Evolutionary conservation across 495 filamentous ascomycete genomes (phyloP).

Genomic region (Tuber magnatum): DNA sequence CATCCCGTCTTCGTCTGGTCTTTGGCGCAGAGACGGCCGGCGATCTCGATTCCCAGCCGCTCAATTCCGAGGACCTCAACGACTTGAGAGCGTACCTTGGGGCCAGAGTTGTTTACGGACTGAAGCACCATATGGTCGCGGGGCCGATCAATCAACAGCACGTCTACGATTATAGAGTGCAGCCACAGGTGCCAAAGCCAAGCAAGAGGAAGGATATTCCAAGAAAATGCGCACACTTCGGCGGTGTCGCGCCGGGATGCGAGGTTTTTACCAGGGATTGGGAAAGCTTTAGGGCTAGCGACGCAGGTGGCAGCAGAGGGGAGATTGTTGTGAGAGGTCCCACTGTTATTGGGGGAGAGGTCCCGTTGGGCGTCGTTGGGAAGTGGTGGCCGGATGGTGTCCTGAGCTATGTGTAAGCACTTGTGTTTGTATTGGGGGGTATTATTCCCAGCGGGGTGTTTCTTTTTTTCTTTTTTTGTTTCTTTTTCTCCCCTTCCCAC

Average conservation of each 20-base stretch:
- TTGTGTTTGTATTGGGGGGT: neutral
- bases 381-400: constrained; percentile 40
- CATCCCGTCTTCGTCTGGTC: constrained; percentile 69
- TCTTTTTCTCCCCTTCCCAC: neutral
- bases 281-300: constrained; percentile 53
- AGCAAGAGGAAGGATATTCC: constrained; percentile 35
- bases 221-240: constrained; percentile 64
- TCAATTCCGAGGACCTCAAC: constrained; percentile 61
- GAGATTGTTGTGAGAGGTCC: constrained; percentile 61
- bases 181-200: constrained; percentile 37
- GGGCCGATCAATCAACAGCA: constrained; percentile 78
- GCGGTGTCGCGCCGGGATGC: constrained; percentile 67
- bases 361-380: constrained; percentile 53
- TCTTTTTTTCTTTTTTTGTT: too few species aligned
- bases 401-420: constrained; percentile 31
- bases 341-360: constrained; percentile 58
- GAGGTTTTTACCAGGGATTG: constrained; percentile 67
- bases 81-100: constrained; percentile 74
- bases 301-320: constrained; percentile 44
- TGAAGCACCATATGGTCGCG: constrained; percentile 72
- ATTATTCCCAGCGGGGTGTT: neutral
- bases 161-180: constrained; percentile 75
- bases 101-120: constrained; percentile 74
- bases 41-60: constrained; percentile 45
- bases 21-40: constrained; percentile 58